A percentile compares a stretch with the other conserved stretches of the same genome.
Evolutionary conservation across 1,139 yeast genomes (phyloP).

Genomic region (Lodderomyces orthopsilosis): DNA sequence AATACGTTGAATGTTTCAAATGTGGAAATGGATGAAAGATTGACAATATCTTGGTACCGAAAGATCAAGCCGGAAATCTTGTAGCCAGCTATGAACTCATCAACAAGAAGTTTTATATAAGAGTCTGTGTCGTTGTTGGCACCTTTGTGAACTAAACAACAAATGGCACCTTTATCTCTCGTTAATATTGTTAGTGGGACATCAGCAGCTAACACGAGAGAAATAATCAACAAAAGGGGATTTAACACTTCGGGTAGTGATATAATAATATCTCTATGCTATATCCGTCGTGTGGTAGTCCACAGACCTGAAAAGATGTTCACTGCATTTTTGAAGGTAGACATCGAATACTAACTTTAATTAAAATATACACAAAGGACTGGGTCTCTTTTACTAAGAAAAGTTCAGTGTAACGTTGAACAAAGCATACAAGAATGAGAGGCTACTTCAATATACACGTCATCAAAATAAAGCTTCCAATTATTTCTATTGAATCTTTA

Average conservation of each 20-base stretch:
- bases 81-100: slow-evolving; percentile 2
- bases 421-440: too few species aligned
- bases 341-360: too few species aligned
- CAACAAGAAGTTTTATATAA: slow-evolving; percentile 6
- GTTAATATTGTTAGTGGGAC: slow-evolving; percentile 6
- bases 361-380: too few species aligned
- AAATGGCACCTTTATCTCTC: slow-evolving; percentile 8
- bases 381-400: too few species aligned
- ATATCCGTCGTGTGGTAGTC: too few species aligned
- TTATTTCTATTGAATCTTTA: not conserved
- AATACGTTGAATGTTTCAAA: slow-evolving; percentile 15
- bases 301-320: too few species aligned
- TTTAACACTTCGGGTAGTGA: not conserved
- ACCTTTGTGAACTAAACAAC: slow-evolving; percentile 8
- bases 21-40: slow-evolving; percentile 22
- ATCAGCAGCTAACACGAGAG: not conserved
- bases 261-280: not conserved
- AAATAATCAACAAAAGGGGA: not conserved
- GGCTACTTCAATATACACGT: too few species aligned
- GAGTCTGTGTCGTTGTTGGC: slow-evolving; percentile 5
- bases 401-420: too few species aligned
- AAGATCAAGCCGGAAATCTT: slow-evolving; percentile 24
- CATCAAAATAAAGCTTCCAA: too few species aligned
- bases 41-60: slow-evolving; percentile 23
- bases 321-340: too few species aligned